Conservation (phyloP, 805 yeast species). For the Blastobotrys terrestris region DNA sequence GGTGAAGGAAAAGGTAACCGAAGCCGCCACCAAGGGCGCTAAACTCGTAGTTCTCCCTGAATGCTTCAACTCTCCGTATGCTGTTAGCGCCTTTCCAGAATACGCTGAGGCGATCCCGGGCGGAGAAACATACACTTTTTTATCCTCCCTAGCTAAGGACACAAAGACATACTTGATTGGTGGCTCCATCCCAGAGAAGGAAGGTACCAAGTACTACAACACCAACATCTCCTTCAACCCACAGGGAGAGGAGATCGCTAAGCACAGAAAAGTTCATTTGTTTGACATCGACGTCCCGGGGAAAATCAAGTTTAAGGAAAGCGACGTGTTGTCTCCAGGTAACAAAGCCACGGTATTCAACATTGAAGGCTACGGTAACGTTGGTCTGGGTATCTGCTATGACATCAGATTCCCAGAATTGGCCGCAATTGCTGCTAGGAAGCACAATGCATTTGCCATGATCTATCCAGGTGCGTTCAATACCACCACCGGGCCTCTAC, state of each 20-base stretch:
- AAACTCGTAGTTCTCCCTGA: constrained; percentile 87
- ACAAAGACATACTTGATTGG: constrained; percentile 67
- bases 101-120: constrained; percentile 83
- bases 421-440: constrained; percentile 56
- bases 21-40: constrained; percentile 59
- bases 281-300: constrained; percentile 92
- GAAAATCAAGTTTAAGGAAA: constrained; percentile 83
- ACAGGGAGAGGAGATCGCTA: constrained; percentile 70
- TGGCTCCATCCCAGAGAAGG: constrained; percentile 86
- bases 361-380: constrained; percentile 55
- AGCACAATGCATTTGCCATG: constrained; percentile 65
- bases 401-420: constrained; percentile 91
- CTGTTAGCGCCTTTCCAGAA: constrained; percentile 76
- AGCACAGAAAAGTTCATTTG: constrained; percentile 84
- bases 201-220: constrained; percentile 55
- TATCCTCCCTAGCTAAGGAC: constrained; percentile 61
- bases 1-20: constrained; percentile 55
- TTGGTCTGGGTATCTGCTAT: constrained; percentile 86
- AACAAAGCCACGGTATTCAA: constrained; percentile 72
- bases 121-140: constrained; percentile 55
- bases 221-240: constrained; percentile 69
- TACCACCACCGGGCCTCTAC: constrained; percentile 84
- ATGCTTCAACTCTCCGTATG: constrained; percentile 93
- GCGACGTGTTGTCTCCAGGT: constrained; percentile 70
- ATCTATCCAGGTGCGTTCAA: constrained; percentile 94